A percentile compares a stretch with the other conserved stretches of the same genome.
Evolutionary conservation across 257 asterid genomes (phyloP).

Genomic region (Rauvolfia tetraphylla): DNA sequence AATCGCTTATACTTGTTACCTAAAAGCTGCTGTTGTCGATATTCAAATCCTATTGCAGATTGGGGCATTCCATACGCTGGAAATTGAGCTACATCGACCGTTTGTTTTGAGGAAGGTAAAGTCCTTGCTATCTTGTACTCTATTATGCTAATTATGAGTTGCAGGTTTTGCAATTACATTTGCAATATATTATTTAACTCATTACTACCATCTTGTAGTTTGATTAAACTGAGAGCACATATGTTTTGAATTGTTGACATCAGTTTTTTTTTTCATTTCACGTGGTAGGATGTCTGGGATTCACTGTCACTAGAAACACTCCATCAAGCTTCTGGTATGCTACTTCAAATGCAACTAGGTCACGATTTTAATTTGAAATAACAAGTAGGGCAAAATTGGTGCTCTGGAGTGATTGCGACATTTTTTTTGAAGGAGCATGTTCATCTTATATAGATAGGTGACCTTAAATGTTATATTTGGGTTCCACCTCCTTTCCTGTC

Average conservation of each 20-base stretch:
- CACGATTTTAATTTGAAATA: not conserved
- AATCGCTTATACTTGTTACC: slow-evolving; percentile 8
- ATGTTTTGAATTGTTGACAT: slow-evolving; percentile 3
- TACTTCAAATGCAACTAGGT: not conserved
- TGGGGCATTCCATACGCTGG: slow-evolving; percentile 98
- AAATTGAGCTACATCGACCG: slow-evolving; percentile 83
- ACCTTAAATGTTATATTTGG: not conserved
- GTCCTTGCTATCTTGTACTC: not conserved
- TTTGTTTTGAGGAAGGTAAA: slow-evolving; percentile 84
- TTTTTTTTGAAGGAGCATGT: not conserved
- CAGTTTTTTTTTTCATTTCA: not conserved
- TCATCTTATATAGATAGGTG: not conserved
- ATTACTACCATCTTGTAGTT: not conserved
- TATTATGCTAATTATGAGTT: not conserved
- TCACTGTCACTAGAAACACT: slow-evolving; percentile 73
- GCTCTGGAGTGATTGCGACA: not conserved
- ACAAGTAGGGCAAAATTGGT: slow-evolving; percentile 1
- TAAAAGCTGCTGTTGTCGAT: slow-evolving; percentile 16
- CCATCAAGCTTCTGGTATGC: slow-evolving; percentile 81
- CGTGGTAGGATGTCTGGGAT: slow-evolving; percentile 79
- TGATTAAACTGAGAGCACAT: not conserved
- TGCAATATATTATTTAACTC: not conserved
- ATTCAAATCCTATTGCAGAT: slow-evolving; percentile 49
- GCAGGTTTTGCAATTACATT: not conserved
- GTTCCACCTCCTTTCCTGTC: not conserved